These are phyloP conservation scores for Parastagonospora avenae DNA, from an alignment of 2,329 filamentous ascomycete species.

Conservation along the genomic window DNA sequence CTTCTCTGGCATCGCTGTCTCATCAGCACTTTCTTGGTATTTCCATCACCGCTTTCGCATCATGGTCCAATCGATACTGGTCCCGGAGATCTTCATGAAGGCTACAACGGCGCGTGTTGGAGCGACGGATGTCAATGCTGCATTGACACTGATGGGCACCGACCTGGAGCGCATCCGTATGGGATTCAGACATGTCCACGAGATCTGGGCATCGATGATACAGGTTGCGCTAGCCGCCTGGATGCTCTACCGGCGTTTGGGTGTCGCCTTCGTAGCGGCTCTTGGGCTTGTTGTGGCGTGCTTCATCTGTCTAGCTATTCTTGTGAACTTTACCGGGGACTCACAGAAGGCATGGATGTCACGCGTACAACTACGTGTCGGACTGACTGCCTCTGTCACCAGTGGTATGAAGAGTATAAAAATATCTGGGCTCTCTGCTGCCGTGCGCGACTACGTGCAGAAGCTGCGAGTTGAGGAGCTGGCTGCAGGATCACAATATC, in stretches of 20 bases:
- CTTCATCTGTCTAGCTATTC: constrained; percentile 19
- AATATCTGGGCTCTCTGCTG: constrained; percentile 44
- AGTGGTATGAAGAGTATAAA: constrained; percentile 49
- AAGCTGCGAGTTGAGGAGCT: constrained; percentile 45
- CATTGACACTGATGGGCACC: constrained; percentile 32
- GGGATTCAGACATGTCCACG: constrained; percentile 22
- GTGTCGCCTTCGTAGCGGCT: constrained; percentile 25
- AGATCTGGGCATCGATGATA: constrained; percentile 22
- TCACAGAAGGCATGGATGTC: constrained; percentile 33
- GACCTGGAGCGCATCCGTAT: constrained; percentile 27
- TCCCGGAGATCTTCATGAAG: constrained; percentile 13
- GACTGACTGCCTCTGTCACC: constrained; percentile 36
- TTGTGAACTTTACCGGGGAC: constrained; percentile 29
- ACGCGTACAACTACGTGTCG: constrained; percentile 32
- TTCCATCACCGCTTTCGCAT: constrained; percentile 11
- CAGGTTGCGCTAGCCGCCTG: constrained; percentile 17
- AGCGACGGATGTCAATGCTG: constrained; percentile 1
- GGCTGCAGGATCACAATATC: constrained; percentile 6
- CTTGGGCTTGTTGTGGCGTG: constrained; percentile 25
- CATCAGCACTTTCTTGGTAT: constrained; percentile 12
- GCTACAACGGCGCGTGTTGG: constrained; percentile 11
- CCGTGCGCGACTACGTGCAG: constrained; percentile 41
- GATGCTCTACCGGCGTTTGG: constrained; percentile 25
- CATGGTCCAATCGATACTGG: constrained; percentile 11
- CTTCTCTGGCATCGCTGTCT: constrained; percentile 10